Evolutionary conservation across 352 stramenopile species (phyloP), one percentile per base, ranked within the genome.

Genomic region (Aphanomyces stellatus): DNA sequence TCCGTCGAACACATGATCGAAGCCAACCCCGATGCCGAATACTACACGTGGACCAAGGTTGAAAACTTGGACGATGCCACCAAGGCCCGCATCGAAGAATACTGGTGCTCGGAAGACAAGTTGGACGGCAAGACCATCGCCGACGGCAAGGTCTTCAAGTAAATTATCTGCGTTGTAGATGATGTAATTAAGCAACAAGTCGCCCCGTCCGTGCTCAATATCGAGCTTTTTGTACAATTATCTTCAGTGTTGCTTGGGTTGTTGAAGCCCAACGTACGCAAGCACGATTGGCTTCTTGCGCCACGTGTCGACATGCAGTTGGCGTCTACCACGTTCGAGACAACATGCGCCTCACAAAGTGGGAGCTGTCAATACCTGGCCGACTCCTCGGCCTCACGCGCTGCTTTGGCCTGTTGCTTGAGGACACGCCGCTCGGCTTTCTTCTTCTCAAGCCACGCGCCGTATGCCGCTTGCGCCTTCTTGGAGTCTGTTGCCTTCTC

Each of bases 111-210:
- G 37, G 88, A 96, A 64, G 83, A 91, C 48, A 83, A 90, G 31
- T 73, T 97, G 28, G 90, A 97, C 73, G 91, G 91, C 61, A 84
- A 85, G 75, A 81, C 81, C 48, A 92, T 96, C 65, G 78, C 91
- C 42, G 92, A 97, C 80, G 91, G 76, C 56, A 96, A 97, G 79
- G 84, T 97, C 34, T 98, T 98, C 82, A 98, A 98, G 81, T 98
- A 96, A 90, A 64, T 64, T 51, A 51, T 27, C 25, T 51, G 42
- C 42, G 25, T 25, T n/a, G n/a, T n/a, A n/a, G n/a, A n/a, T n/a
- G n/a, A n/a, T n/a, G n/a, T n/a, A n/a, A n/a, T n/a, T n/a, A n/a
- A n/a, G n/a, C n/a, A n/a, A n/a, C n/a, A n/a, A n/a, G n/a, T n/a
- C n/a, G n/a, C n/a, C n/a, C n/a, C n/a, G n/a, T n/a, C n/a, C n/a